These are phyloP conservation scores for Skeletonema marinoi DNA, from an alignment of 108 stramenopile species.

Conservation along the genomic window DNA sequence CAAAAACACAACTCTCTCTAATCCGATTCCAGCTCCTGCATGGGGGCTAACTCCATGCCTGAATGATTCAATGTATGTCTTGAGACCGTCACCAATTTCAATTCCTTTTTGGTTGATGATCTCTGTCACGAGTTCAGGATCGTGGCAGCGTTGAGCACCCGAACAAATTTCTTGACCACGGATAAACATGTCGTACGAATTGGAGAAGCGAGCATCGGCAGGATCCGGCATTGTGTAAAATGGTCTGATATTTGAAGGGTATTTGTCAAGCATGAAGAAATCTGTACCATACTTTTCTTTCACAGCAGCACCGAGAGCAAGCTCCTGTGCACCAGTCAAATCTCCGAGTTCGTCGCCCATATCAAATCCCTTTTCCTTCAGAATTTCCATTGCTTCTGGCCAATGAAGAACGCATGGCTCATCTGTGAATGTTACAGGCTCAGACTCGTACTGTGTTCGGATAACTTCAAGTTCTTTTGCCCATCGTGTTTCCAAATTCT, in stretches of 20 bases:
- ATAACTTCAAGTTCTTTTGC: conserved; percentile 85
- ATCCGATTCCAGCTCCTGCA: conserved; percentile 95
- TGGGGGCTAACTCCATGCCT: conserved; percentile 89
- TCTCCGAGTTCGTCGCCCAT: conserved; percentile 91
- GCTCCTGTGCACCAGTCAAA: conserved; percentile 89
- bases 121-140: conserved; percentile 72
- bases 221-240: conserved; percentile 99
- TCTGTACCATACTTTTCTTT: conserved; percentile 95
- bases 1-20: conserved; percentile 96
- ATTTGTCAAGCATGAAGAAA: conserved; percentile 98
- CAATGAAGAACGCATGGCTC: conserved; percentile 96
- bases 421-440: conserved; percentile 91
- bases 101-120: conserved; percentile 88
- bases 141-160: conserved; percentile 96
- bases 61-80: conserved; percentile 91
- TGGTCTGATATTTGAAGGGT: conserved; percentile 89
- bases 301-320: conserved; percentile 88
- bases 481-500: conserved; percentile 84
- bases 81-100: conserved; percentile 77
- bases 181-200: conserved; percentile 97
- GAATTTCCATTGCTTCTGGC: conserved; percentile 94
- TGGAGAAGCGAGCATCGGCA: conserved; percentile 82
- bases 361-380: conserved; percentile 75
- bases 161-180: conserved; percentile 98
- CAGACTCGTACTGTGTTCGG: conserved; percentile 90